Evolutionary conservation across 148 eudicot species (phyloP), one percentile per base, ranked within the genome.

Genomic region (Nepenthes gracilis): DNA sequence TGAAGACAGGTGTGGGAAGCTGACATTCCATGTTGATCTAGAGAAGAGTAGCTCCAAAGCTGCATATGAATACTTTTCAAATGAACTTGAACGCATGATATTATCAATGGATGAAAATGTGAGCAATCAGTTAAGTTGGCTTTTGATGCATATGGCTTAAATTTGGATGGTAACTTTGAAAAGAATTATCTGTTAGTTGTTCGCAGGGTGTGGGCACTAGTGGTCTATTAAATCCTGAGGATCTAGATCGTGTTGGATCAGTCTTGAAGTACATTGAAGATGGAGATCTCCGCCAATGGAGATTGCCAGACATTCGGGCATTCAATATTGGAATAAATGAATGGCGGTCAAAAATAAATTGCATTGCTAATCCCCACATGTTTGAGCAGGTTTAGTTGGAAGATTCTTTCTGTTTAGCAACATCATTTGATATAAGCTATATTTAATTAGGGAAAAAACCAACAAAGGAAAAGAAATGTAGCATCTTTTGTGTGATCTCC

Each of bases 261-360:
- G 53, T 23, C 23, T 23, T 23, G 23, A 23, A 23, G 23, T 23
- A 23, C 23, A 23, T 23, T 23, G 23, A 85, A 79, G 97, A 88
- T 70, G 75, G 66, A 67, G 93, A 88, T 76, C 81, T 92, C 69
- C 81, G 85, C 37, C 67, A 45, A 40, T 83, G 83, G 86, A 85
- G 69, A 40, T 64, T 88, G 70, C 85, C 86, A 59, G 81, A 83
- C 69, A 75, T 74, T 58, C 75, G 69, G 74, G 86, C 81, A 57
- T 92, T 88, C 62, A 72, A 64, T 47, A 68, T 82, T 63, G 96
- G 93, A 35, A 67, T 92, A 11, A 59, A 77, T 60, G 79, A 80
- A 51, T 83, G 77, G 82, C 83, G 80, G 66, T 75, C 96, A 12
- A 78, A 78, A 67, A 63, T 92, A 72, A 92, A 83, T 69, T 92